Conservation (phyloP, 2,329 filamentous ascomycete genomes). For the Pestalotiopsis sp. region DNA sequence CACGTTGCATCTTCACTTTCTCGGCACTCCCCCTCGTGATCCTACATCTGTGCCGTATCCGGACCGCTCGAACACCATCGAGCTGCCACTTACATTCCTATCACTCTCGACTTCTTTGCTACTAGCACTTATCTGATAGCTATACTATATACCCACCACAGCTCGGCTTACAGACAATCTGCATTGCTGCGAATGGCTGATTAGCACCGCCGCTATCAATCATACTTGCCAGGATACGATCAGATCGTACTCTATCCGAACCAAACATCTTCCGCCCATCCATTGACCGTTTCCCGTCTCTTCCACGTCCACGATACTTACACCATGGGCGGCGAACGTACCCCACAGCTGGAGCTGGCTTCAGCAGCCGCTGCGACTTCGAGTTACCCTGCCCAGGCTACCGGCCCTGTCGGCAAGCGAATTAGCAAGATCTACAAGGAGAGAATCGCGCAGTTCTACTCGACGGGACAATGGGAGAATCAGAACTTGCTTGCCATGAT, state of each 20-base stretch:
- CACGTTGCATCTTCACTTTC: background rate
- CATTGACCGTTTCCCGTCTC: background rate
- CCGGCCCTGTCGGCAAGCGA: conserved; percentile 69
- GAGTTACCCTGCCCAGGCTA: conserved; percentile 55
- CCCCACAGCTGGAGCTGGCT: conserved; percentile 43
- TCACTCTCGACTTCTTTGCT: background rate
- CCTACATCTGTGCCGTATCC: background rate
- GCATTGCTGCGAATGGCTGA: background rate
- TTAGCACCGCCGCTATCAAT: background rate
- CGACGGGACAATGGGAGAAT: conserved; percentile 74
- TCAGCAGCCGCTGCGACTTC: conserved; percentile 29
- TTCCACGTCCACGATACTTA: conserved; percentile 30
- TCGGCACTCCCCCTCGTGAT: background rate
- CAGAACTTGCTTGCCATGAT: conserved; percentile 78
- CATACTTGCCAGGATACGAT: background rate
- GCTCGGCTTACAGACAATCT: background rate
- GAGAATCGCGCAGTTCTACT: conserved; percentile 80
- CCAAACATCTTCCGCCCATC: background rate
- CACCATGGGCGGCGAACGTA: conserved; percentile 54
- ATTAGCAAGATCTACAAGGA: conserved; percentile 86
- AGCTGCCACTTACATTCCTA: background rate
- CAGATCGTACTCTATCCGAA: background rate
- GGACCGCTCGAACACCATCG: background rate
- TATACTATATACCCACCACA: background rate
- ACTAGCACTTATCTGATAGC: background rate